These are phyloP conservation scores for Glarea lozoyensis DNA, from an alignment of 495 filamentous ascomycete species.

Conservation along the genomic window DNA sequence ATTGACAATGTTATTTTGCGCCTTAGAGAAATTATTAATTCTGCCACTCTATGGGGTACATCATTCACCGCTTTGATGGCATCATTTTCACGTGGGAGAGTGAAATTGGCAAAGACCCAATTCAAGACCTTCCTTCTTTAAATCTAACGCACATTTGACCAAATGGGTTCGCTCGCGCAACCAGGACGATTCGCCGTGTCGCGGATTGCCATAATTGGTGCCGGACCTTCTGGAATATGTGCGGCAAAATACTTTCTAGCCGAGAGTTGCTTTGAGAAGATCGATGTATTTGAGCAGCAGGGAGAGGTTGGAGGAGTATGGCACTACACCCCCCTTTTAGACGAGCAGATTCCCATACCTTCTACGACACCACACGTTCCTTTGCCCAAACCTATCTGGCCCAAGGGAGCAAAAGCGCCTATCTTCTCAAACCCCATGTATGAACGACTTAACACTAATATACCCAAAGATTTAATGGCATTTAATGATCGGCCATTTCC, in stretches of 20 bases:
- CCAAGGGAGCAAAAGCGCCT: constrained; percentile 13
- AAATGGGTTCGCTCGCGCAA: not conserved
- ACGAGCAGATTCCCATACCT: constrained; percentile 6
- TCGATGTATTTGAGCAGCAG: constrained; percentile 79
- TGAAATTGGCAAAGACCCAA: too few species aligned
- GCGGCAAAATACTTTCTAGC: constrained; percentile 65
- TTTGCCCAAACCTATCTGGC: constrained; percentile 35
- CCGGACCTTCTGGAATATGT: constrained; percentile 57
- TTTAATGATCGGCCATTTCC: constrained; percentile 66
- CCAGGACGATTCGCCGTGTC: constrained; percentile 24
- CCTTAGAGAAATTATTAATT: not conserved
- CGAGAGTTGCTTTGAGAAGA: constrained; percentile 58
- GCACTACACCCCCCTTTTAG: constrained; percentile 51
- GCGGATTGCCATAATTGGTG: constrained; percentile 60
- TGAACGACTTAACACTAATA: constrained; percentile 74
- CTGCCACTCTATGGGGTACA: too few species aligned
- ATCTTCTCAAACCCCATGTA: constrained; percentile 68
- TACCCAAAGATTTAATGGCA: constrained; percentile 73
- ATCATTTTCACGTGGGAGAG: constrained; percentile 1
- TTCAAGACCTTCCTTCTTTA: too few species aligned
- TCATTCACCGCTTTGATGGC: too few species aligned
- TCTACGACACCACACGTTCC: constrained; percentile 12
- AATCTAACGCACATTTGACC: too few species aligned
- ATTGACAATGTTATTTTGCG: not conserved
- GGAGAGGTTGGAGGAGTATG: constrained; percentile 69